Evolutionary conservation across 2,329 filamentous ascomycete genomes (phyloP).

Genomic region (Phaeosphaeriaceae sp.): DNA sequence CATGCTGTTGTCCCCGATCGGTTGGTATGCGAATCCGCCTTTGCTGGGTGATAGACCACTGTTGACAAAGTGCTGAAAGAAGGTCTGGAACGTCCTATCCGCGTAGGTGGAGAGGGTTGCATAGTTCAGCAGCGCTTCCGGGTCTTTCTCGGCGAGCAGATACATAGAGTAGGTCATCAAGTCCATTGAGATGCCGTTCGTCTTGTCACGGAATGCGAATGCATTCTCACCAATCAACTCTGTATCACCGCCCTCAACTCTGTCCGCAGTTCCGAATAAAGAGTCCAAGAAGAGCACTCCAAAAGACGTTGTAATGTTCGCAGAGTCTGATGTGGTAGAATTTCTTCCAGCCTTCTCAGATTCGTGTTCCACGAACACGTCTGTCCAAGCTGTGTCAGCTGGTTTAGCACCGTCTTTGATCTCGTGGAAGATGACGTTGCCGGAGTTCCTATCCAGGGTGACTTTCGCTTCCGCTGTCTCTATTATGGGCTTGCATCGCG

Average conservation of each 20-base stretch:
- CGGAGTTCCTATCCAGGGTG: constrained; percentile 8
- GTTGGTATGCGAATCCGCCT: constrained; percentile 33
- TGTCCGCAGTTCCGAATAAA: constrained; percentile 16
- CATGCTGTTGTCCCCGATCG: constrained; percentile 23
- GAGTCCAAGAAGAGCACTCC: constrained; percentile 19
- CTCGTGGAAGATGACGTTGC: constrained; percentile 10
- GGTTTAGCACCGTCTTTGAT: constrained; percentile 1
- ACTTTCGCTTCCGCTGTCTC: constrained; percentile 19
- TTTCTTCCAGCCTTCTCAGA: neutral
- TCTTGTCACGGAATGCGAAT: constrained; percentile 32
- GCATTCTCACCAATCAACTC: constrained; percentile 21
- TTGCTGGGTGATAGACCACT: constrained; percentile 13
- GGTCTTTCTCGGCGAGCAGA: constrained; percentile 25
- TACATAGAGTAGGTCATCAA: constrained; percentile 21
- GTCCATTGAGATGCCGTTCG: constrained; percentile 22
- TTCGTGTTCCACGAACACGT: constrained; percentile 13
- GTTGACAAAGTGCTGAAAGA: constrained; percentile 41
- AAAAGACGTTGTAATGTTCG: constrained; percentile 16
- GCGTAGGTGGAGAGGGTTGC: constrained; percentile 14
- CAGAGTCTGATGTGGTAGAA: neutral
- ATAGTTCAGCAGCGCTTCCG: constrained; percentile 23
- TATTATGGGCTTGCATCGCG: constrained; percentile 18
- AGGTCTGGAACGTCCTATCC: constrained; percentile 31
- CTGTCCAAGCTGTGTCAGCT: constrained; percentile 12
- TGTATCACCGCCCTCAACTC: neutral